Evolutionary conservation across 257 asterid genomes (phyloP).

Genomic region (Solanum neorickii): DNA sequence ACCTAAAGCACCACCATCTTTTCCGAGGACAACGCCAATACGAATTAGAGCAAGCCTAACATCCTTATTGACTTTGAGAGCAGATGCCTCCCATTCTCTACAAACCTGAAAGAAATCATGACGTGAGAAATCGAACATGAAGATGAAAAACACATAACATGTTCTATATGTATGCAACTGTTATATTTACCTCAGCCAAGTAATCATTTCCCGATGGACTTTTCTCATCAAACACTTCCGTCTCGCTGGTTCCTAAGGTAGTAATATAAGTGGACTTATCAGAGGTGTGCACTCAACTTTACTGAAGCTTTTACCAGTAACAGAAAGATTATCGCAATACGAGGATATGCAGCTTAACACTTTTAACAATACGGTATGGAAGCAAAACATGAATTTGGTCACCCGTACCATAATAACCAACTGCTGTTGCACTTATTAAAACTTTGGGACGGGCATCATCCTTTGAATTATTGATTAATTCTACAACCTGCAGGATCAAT

Average conservation of each 20-base stretch:
- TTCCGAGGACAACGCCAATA: slow-evolving; percentile 86
- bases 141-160: not conserved
- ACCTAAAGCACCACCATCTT: slow-evolving; percentile 98
- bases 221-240: slow-evolving; percentile 67
- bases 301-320: not conserved
- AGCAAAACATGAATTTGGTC: not conserved
- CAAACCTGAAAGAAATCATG: slow-evolving; percentile 54
- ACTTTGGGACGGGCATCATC: slow-evolving; percentile 60
- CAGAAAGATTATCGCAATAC: not conserved
- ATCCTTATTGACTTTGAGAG: slow-evolving; percentile 54
- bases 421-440: slow-evolving; percentile 84
- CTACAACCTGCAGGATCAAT: slow-evolving; percentile 47
- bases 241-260: slow-evolving; percentile 61
- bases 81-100: slow-evolving; percentile 93
- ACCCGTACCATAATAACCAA: slow-evolving; percentile 85
- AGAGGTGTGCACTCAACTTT: not conserved
- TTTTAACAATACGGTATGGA: not conserved
- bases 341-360: not conserved
- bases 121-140: not conserved
- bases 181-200: slow-evolving; percentile 66
- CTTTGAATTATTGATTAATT: slow-evolving; percentile 43
- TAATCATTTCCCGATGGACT: slow-evolving; percentile 91
- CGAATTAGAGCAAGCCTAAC: slow-evolving; percentile 75
- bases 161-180: not conserved
- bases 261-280: not conserved